Percentiles rank a stretch among this genome's conserved stretches.
phyloP scores from a whole-genome alignment of 495 filamentous ascomycete species.

The Talaromyces thailandensis region DNA sequence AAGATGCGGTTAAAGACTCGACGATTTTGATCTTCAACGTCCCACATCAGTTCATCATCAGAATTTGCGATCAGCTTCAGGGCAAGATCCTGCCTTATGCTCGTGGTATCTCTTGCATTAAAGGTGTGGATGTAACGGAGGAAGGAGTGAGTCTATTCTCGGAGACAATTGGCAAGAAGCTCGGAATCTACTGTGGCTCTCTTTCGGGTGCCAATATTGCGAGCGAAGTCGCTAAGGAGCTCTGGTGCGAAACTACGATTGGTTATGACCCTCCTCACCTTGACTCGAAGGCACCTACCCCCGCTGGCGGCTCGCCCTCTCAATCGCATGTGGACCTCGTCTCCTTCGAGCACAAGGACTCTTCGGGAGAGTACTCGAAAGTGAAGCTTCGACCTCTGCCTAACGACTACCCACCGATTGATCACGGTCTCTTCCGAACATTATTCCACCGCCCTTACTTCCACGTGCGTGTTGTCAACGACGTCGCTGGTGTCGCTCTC shows the following conservation, averaged over 20 bases:
- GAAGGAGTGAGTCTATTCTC: conserved; percentile 79
- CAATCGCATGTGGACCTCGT: conserved; percentile 49
- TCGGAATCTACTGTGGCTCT: conserved; percentile 95
- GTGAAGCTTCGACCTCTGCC: conserved; percentile 66
- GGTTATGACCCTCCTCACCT: conserved; percentile 91
- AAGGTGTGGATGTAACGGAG: conserved; percentile 85
- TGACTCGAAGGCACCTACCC: conserved; percentile 63
- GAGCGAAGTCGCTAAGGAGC: conserved; percentile 86
- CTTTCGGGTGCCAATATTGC: conserved; percentile 97
- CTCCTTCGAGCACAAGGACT: conserved; percentile 56
- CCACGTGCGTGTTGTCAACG: conserved; percentile 83
- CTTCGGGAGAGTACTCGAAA: conserved; percentile 49
- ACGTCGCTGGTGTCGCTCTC: conserved; percentile 93
- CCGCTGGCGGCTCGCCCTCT: conserved; percentile 43
- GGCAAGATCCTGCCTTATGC: conserved; percentile 88
- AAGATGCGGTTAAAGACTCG: conserved; percentile 70
- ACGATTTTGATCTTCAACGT: conserved; percentile 94
- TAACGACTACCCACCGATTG: conserved; percentile 68
- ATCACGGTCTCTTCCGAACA: conserved; percentile 65
- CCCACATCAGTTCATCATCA: conserved; percentile 93
- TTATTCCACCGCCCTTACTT: conserved; percentile 98
- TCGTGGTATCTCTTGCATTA: conserved; percentile 93
- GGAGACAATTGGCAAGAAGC: conserved; percentile 82
- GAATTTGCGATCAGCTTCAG: conserved; percentile 74
- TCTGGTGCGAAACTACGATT: conserved; percentile 93